Base-by-base conservation (phyloP, 345 rosid genomes). In the Linum lewisii region DNA sequence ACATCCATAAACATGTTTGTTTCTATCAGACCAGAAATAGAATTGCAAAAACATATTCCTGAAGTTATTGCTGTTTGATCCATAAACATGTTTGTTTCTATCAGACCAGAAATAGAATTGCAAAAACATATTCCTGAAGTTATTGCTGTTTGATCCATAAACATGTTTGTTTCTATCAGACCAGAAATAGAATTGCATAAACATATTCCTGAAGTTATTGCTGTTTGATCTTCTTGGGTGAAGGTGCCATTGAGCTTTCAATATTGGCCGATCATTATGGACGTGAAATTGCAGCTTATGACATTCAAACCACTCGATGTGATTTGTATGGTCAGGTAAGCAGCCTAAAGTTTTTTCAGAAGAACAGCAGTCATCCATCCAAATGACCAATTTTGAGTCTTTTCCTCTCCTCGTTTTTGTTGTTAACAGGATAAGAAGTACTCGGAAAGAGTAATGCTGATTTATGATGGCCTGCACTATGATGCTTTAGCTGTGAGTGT, bases 191-290 rank as follows among this genome's bases (percentile, higher is more conserved):
- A 29, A 0, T 29, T 51, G 22, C 25, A 54, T 59, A 22, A 21
- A 16, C n/a, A n/a, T 58, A 57, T 63, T 63, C 34, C 25, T 11
- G 19, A 49, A 5, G 59, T 67, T 42, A 24, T 26, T 44, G 14
- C 49, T 51, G 24, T 5, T 32, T 42, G 58, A 47, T 20, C n/a
- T 59, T 51, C 8, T 60, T 16, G 45, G 22, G 51, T 67, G 60
- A 60, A 92, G 99, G 99, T 78, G 99, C 99, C 24, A 87, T 93
- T 73, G 99, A 93, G 74, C 95, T 93, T 63, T 79, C 97, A 9
- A 87, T 89, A 73, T 75, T 93, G 74, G 87, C 95, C 24, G 90
- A 79, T 63, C 80, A 85, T 61, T 89, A 85, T 66, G 87, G 84
- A 63, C 80, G 83, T 20, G 96, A 89, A 77, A 93, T 93, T 51